Evolutionary conservation across 306 rosid genomes (phyloP).

Genomic region (Trichosanthes cucumerina): DNA sequence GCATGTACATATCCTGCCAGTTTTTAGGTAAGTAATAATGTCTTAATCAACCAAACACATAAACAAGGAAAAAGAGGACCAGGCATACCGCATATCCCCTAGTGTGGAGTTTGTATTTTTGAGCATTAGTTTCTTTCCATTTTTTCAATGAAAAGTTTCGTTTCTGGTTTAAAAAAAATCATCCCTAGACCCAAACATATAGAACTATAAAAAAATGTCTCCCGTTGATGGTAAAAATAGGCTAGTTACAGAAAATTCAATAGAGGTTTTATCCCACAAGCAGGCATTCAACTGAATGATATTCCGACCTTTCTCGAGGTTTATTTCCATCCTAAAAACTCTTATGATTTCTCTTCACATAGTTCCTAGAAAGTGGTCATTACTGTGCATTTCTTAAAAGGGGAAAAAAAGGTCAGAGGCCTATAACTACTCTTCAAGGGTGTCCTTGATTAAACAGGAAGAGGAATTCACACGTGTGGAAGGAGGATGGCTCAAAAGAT

Average conservation of each 20-base stretch:
- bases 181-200: background rate
- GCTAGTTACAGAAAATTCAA: background rate
- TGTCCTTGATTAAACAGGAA: background rate
- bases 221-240: background rate
- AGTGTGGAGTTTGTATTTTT: no score
- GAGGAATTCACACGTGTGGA: background rate
- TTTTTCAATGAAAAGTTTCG: no score
- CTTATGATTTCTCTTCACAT: background rate
- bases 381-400: background rate
- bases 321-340: background rate
- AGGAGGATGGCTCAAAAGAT: background rate
- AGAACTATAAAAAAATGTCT: background rate
- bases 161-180: no score
- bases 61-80: background rate
- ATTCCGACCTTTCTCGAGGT: background rate
- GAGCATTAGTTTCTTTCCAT: no score
- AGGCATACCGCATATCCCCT: background rate
- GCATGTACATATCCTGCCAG: background rate
- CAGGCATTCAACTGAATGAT: background rate
- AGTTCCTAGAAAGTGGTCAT: background rate
- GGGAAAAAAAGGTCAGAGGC: background rate
- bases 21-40: background rate
- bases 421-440: background rate
- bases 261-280: background rate
- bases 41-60: background rate